Conservation (phyloP, 768 basidiomycete species). For the Fibroporia radiculosa region DNA sequence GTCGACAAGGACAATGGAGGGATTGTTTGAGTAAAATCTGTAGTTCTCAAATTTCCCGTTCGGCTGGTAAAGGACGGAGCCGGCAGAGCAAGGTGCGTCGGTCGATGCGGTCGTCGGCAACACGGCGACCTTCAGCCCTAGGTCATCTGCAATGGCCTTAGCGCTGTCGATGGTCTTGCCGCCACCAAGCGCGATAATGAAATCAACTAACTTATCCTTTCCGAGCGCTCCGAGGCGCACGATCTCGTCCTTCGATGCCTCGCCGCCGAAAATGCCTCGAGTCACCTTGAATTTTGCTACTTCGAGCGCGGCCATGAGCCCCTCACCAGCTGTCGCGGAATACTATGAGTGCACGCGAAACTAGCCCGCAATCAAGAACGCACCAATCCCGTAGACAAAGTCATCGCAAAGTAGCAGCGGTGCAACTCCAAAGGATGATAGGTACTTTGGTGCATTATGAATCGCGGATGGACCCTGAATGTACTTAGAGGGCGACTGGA, state of each 20-base stretch:
- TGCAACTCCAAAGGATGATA: constrained; percentile 16
- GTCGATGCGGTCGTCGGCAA: constrained; percentile 25
- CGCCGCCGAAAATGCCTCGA: constrained; percentile 21
- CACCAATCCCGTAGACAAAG: constrained; percentile 23
- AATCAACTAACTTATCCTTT: constrained; percentile 15
- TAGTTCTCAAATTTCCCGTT: constrained; percentile 23
- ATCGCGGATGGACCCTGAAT: constrained; percentile 26
- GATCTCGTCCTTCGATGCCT: constrained; percentile 23
- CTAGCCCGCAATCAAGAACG: constrained; percentile 1
- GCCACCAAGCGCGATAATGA: constrained; percentile 25
- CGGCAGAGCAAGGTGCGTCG: constrained; percentile 26
- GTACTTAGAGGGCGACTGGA: constrained; percentile 27
- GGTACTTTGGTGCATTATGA: constrained; percentile 23
- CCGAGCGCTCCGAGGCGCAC: constrained; percentile 16
- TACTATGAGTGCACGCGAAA: neutral
- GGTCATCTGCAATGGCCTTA: constrained; percentile 22
- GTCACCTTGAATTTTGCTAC: constrained; percentile 18
- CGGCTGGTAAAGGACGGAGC: constrained; percentile 25
- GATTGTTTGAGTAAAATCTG: constrained; percentile 24
- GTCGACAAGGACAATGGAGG: constrained; percentile 23
- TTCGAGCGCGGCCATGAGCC: constrained; percentile 18
- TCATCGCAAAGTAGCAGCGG: constrained; percentile 21
- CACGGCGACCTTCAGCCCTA: constrained; percentile 19
- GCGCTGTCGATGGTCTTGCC: constrained; percentile 26
- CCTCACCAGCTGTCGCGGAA: constrained; percentile 20